Percentiles rank a stretch among this genome's conserved stretches.
phyloP scores from a whole-genome alignment of 1,139 yeast species.

The Hemisphaericaspora lyxosophila region DNA sequence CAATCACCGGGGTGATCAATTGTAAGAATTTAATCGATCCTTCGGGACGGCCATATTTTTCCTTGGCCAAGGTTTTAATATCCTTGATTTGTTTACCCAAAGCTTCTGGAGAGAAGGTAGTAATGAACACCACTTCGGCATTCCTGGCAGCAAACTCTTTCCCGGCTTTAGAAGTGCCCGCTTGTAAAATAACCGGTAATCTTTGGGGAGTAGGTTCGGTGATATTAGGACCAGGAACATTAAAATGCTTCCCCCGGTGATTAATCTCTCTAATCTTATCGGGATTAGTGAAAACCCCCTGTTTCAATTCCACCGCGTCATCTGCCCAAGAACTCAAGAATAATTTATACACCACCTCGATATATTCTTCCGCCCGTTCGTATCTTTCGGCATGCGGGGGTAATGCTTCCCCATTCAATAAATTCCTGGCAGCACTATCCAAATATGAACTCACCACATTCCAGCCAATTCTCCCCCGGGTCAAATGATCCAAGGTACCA shows the following conservation, averaged over 20 bases:
- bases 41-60: conserved; percentile 33
- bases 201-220: conserved; percentile 46
- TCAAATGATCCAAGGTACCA: conserved; percentile 41
- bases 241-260: conserved; percentile 38
- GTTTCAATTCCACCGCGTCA: conserved; percentile 38
- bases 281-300: conserved; percentile 39
- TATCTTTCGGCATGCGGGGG: conserved; percentile 40
- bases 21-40: conserved; percentile 36
- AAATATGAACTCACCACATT: conserved; percentile 40
- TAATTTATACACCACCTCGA: conserved; percentile 39
- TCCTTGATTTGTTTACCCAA: conserved; percentile 28
- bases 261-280: conserved; percentile 40
- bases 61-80: conserved; percentile 29
- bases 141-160: conserved; percentile 45
- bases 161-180: conserved; percentile 48
- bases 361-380: conserved; percentile 39
- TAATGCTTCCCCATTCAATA: conserved; percentile 29
- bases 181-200: conserved; percentile 47
- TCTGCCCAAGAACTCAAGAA: conserved; percentile 46
- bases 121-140: conserved; percentile 44
- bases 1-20: conserved; percentile 33
- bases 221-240: conserved; percentile 46
- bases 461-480: conserved; percentile 49
- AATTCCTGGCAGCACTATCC: conserved; percentile 39
- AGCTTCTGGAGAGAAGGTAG: conserved; percentile 29